phyloP scores from a whole-genome alignment of 805 yeast genomes.

The Suhomyces tanzawaensis region DNA sequence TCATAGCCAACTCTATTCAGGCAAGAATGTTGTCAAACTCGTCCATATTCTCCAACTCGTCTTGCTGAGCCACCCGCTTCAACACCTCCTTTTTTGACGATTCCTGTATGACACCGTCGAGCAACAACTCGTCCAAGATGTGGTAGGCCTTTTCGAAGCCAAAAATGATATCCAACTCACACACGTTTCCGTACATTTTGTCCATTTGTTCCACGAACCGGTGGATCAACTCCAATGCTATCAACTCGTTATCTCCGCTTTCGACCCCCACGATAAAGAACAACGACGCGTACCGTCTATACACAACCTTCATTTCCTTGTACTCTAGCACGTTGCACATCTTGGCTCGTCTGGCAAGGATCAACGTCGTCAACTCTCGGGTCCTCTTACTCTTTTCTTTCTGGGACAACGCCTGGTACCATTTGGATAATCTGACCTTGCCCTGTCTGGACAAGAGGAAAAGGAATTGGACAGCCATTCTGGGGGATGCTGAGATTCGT shows the following conservation, averaged over 20 bases:
- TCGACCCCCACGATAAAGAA: conserved; percentile 88
- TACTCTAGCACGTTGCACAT: conserved; percentile 95
- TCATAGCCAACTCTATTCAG: too few species aligned
- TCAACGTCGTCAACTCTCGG: conserved; percentile 81
- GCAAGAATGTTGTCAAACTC: conserved; percentile 45
- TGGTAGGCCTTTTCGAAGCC: conserved; percentile 93
- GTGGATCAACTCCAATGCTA: conserved; percentile 83
- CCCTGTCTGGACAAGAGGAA: conserved; percentile 91
- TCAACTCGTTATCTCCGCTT: conserved; percentile 78
- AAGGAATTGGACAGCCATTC: conserved; percentile 76
- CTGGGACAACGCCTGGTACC: conserved; percentile 84
- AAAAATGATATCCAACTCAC: conserved; percentile 95
- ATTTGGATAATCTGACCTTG: conserved; percentile 85
- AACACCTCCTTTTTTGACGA: conserved; percentile 77
- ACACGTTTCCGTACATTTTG: conserved; percentile 89
- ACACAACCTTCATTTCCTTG: conserved; percentile 79
- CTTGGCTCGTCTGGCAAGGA: conserved; percentile 80
- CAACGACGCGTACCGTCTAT: conserved; percentile 88
- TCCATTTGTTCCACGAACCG: conserved; percentile 97
- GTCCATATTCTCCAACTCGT: conserved; percentile 79
- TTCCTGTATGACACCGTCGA: conserved; percentile 88
- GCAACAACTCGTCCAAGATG: conserved; percentile 81
- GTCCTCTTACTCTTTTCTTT: conserved; percentile 83
- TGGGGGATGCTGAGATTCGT: too few species aligned
- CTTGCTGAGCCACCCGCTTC: conserved; percentile 76